A percentile compares a stretch with the other conserved stretches of the same genome.
Conservation (phyloP, 169 alveolate species). For the Plasmodium relictum region DNA sequence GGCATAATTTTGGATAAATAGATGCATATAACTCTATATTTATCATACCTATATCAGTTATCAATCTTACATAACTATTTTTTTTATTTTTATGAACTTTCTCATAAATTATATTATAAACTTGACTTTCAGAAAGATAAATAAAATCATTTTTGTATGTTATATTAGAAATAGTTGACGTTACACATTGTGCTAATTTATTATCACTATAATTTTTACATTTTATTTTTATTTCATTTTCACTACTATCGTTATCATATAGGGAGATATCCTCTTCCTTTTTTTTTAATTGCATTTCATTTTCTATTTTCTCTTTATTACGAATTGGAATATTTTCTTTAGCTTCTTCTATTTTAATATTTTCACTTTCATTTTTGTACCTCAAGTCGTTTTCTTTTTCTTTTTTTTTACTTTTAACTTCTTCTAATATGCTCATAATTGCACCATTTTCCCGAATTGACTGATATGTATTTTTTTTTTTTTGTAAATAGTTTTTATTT, state of each 20-base stretch:
- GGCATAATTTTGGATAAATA: slow-evolving; percentile 66
- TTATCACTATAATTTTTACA: slow-evolving; percentile 76
- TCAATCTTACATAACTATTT: slow-evolving; percentile 71
- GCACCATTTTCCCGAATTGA: slow-evolving; percentile 69
- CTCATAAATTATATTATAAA: slow-evolving; percentile 45
- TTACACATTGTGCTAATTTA: slow-evolving; percentile 72
- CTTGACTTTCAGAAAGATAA: slow-evolving; percentile 62
- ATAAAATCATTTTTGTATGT: slow-evolving; percentile 46
- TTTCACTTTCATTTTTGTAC: not conserved
- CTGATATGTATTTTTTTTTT: slow-evolving; percentile 22
- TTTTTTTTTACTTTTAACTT: slow-evolving; percentile 35
- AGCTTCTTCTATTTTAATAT: slow-evolving; percentile 4
- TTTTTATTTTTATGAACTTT: slow-evolving; percentile 44
- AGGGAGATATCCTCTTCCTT: not conserved
- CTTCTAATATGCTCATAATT: slow-evolving; percentile 67
- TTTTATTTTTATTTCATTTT: slow-evolving; percentile 76
- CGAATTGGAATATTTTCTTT: not conserved
- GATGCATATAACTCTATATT: slow-evolving; percentile 60
- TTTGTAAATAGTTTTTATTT: slow-evolving; percentile 52
- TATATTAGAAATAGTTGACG: slow-evolving; percentile 65
- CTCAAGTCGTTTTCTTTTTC: slow-evolving; percentile 13
- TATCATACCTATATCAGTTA: slow-evolving; percentile 75
- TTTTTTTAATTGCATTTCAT: slow-evolving; percentile 5
- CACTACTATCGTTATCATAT: slow-evolving; percentile 36
- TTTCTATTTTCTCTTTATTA: not conserved